Percentiles rank a stretch among this genome's conserved stretches.
These are phyloP conservation scores for Sporothrix pseudoabietina DNA, from an alignment of 2,329 filamentous ascomycete genomes.

Conservation along the genomic window DNA sequence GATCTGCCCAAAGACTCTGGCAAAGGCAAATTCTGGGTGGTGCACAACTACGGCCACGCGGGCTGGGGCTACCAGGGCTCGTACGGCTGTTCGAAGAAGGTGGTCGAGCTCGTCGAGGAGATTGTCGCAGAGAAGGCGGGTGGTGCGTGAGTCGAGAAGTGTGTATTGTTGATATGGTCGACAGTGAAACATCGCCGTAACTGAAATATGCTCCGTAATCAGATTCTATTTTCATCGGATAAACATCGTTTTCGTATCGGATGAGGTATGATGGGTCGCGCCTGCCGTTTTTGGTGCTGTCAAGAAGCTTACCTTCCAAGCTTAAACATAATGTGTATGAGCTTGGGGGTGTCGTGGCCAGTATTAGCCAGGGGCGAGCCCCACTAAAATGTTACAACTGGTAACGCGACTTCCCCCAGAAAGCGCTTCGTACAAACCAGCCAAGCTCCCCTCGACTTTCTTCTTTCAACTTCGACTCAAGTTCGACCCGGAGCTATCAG, in stretches of 20 bases:
- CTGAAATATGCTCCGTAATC: neutral
- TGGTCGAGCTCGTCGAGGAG: conserved; percentile 67
- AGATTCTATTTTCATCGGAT: neutral
- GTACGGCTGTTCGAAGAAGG: conserved; percentile 70
- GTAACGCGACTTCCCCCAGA: neutral
- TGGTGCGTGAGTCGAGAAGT: neutral
- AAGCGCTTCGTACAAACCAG: neutral
- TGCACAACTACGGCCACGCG: conserved; percentile 80
- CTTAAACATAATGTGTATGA: neutral
- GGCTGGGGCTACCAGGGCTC: conserved; percentile 74
- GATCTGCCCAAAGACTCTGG: neutral
- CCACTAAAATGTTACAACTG: neutral
- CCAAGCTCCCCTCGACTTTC: neutral
- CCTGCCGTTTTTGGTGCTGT: neutral
- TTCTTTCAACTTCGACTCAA: neutral
- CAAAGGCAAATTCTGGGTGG: conserved; percentile 61
- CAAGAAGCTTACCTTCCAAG: neutral
- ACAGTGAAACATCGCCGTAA: neutral
- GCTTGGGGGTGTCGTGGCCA: neutral
- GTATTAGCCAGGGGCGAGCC: conserved; percentile 6
- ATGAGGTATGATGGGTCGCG: neutral
- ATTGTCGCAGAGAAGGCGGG: conserved; percentile 34
- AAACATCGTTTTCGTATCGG: neutral
- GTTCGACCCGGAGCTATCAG: neutral
- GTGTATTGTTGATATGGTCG: neutral